Evolutionary conservation across 2,329 filamentous ascomycete species (phyloP).

Genomic region (Colletotrichum tropicale): DNA sequence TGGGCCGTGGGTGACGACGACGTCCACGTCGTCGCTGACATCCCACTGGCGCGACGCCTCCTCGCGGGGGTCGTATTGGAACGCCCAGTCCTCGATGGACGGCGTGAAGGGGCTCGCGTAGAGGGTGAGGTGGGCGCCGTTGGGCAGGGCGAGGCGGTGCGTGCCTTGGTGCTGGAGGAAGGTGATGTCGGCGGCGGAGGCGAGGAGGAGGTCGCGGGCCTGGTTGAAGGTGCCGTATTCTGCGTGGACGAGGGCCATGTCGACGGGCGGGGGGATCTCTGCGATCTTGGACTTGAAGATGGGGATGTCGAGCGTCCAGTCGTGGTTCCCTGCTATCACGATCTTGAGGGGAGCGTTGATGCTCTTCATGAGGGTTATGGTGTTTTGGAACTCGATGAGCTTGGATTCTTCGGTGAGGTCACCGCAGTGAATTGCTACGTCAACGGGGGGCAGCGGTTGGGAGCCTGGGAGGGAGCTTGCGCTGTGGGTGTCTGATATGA

Average conservation of each 20-base stretch:
- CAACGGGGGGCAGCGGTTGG: slow-evolving; percentile 36
- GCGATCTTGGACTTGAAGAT: neutral
- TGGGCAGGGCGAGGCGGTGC: slow-evolving; percentile 41
- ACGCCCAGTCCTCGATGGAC: slow-evolving; percentile 41
- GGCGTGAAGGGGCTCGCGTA: slow-evolving; percentile 53
- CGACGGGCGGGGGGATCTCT: neutral
- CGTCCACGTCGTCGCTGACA: slow-evolving; percentile 28
- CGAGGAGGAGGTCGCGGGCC: slow-evolving; percentile 33
- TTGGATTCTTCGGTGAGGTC: slow-evolving; percentile 52
- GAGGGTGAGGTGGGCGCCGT: slow-evolving; percentile 43
- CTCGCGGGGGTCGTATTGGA: slow-evolving; percentile 42
- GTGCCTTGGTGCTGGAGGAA: slow-evolving; percentile 45
- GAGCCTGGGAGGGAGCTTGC: slow-evolving; percentile 12
- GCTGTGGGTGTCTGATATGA: slow-evolving; percentile 44
- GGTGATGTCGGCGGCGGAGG: slow-evolving; percentile 20
- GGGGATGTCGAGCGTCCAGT: slow-evolving; percentile 44
- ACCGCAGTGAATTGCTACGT: slow-evolving; percentile 56
- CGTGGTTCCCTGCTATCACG: slow-evolving; percentile 56
- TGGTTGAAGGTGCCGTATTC: slow-evolving; percentile 43
- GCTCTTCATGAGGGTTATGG: slow-evolving; percentile 39
- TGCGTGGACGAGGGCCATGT: neutral
- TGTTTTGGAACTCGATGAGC: slow-evolving; percentile 38
- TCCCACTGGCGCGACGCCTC: slow-evolving; percentile 13
- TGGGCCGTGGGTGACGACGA: slow-evolving; percentile 40
- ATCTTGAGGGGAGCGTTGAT: slow-evolving; percentile 51